phyloP scores from a whole-genome alignment of 805 yeast genomes.

The Hanseniaspora mollemarum region DNA sequence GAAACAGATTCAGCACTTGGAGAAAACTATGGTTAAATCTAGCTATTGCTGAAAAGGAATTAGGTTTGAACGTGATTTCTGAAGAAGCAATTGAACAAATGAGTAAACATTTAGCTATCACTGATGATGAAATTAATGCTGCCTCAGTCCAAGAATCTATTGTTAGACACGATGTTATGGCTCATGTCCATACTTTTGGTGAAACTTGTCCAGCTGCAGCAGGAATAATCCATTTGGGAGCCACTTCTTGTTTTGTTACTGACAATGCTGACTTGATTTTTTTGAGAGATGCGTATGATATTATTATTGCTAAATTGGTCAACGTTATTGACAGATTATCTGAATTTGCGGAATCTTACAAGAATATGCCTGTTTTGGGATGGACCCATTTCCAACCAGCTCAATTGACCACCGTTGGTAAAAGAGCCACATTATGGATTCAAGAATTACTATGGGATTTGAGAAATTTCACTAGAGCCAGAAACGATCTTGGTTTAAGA shows the following conservation, averaged over 20 bases:
- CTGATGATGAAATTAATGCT: slow-evolving; percentile 82
- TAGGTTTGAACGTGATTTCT: slow-evolving; percentile 73
- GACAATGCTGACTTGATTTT: slow-evolving; percentile 97
- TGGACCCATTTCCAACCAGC: slow-evolving; percentile 99
- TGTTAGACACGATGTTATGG: slow-evolving; percentile 99
- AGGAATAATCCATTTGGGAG: slow-evolving; percentile 95
- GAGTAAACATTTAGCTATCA: slow-evolving; percentile 62
- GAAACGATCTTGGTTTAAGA: slow-evolving; percentile 90
- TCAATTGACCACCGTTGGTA: slow-evolving; percentile 95
- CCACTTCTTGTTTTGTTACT: slow-evolving; percentile 94
- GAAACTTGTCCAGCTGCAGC: slow-evolving; percentile 89
- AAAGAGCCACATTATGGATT: slow-evolving; percentile 94
- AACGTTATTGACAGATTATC: slow-evolving; percentile 86
- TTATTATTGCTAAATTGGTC: slow-evolving; percentile 86
- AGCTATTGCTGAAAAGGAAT: slow-evolving; percentile 89
- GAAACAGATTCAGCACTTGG: slow-evolving; percentile 96
- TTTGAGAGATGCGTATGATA: slow-evolving; percentile 87
- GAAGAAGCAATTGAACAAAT: slow-evolving; percentile 88
- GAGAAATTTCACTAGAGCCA: slow-evolving; percentile 88
- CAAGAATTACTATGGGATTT: slow-evolving; percentile 97
- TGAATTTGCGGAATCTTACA: slow-evolving; percentile 78
- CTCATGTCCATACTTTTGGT: slow-evolving; percentile 95
- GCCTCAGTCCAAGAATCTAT: slow-evolving; percentile 92
- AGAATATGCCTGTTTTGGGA: slow-evolving; percentile 92
- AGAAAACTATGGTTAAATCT: slow-evolving; percentile 91